These are phyloP conservation scores for Solanum medicagineum DNA, from an alignment of 257 asterid species.

Conservation along the genomic window DNA sequence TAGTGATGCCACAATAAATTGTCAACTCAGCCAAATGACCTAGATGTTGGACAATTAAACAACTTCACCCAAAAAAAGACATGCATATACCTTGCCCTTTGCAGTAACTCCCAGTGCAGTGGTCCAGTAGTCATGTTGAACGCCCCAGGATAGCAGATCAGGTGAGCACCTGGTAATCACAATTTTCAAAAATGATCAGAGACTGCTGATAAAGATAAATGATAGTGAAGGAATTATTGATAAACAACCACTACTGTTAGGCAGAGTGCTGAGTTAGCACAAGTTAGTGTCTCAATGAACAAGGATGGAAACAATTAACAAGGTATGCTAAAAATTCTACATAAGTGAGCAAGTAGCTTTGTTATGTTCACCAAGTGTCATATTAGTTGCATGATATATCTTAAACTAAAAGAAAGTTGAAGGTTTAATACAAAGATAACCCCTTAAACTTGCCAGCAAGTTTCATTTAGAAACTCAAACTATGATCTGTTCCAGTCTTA, in stretches of 20 bases:
- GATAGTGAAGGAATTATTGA: background rate
- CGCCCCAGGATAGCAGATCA: conserved; percentile 96
- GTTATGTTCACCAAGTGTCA: background rate
- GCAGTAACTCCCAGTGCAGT: conserved; percentile 92
- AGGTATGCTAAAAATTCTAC: background rate
- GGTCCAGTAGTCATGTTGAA: conserved; percentile 96
- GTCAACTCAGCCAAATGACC: background rate
- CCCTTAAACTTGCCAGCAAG: background rate
- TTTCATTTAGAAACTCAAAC: background rate
- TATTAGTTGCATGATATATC: background rate
- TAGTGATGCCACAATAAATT: background rate
- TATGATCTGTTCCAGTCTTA: background rate
- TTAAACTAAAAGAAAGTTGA: background rate
- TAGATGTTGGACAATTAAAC: background rate
- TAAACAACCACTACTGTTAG: background rate
- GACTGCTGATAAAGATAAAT: background rate
- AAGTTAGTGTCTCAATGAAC: background rate
- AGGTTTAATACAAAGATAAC: background rate
- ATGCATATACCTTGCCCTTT: conserved; percentile 55
- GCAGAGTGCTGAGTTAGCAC: background rate
- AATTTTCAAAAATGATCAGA: background rate
- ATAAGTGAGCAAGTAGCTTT: background rate
- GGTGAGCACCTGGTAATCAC: conserved; percentile 56
- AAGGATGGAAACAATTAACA: background rate
- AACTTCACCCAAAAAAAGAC: background rate